Percentiles rank a stretch among this genome's conserved stretches.
phyloP scores from a whole-genome alignment of 2,329 filamentous ascomycete species.

The Akanthomyces muscarius region DNA sequence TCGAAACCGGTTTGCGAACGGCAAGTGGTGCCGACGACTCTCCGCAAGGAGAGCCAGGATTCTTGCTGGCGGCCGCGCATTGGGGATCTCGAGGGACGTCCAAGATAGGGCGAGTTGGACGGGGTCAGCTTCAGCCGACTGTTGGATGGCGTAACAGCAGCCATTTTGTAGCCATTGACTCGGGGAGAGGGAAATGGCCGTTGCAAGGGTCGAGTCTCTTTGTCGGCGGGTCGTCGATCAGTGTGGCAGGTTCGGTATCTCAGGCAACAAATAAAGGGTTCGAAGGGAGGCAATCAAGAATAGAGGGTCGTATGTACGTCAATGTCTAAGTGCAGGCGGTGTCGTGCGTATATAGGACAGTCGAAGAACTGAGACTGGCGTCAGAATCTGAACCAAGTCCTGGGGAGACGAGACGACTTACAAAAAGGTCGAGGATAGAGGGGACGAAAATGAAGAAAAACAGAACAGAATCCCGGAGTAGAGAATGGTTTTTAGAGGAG shows the following conservation, averaged over 20 bases:
- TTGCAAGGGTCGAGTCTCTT: background rate
- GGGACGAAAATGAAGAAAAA: background rate
- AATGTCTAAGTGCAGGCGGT: background rate
- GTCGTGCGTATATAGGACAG: background rate
- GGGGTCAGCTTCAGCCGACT: conserved; percentile 67
- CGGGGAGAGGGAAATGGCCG: background rate
- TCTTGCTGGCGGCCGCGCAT: conserved; percentile 49
- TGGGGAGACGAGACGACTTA: background rate
- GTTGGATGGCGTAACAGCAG: conserved; percentile 50
- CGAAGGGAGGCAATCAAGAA: background rate
- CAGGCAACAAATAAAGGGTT: background rate
- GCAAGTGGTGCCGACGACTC: conserved; percentile 89
- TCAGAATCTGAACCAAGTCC: conserved; percentile 1
- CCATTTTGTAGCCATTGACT: conserved; percentile 56
- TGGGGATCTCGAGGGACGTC: conserved; percentile 61
- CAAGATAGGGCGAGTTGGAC: conserved; percentile 68
- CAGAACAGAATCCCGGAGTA: background rate
- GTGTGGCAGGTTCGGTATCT: background rate
- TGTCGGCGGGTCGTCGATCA: background rate
- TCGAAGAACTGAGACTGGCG: conserved; percentile 5
- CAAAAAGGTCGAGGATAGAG: background rate
- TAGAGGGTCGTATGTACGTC: background rate
- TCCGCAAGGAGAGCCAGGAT: conserved; percentile 66
- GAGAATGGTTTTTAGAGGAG: background rate
- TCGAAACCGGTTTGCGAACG: conserved; percentile 83